Conservation (phyloP, 2,329 filamentous ascomycete species). For the Chaetomium olivaceum region DNA sequence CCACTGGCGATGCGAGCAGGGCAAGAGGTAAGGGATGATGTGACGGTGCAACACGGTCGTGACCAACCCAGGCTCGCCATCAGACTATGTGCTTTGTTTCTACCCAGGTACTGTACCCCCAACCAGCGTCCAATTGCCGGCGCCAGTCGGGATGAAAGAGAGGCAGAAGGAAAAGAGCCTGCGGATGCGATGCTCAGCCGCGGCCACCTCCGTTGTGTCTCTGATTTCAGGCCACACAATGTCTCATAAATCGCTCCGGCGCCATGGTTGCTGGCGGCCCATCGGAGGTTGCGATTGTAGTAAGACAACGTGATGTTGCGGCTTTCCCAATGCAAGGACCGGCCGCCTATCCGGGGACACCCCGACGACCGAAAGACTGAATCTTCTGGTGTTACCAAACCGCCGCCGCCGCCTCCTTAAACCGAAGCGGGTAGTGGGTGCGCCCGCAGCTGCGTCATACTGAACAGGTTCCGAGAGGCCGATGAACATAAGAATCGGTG, state of each 20-base stretch:
- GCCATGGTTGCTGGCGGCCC: slow-evolving; percentile 1
- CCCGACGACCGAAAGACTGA: not conserved
- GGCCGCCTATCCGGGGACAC: not conserved
- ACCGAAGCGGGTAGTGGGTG: not conserved
- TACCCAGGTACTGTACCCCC: slow-evolving; percentile 14
- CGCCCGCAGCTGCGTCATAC: not conserved
- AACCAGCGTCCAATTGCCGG: slow-evolving; percentile 11
- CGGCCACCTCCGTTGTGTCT: slow-evolving; percentile 17
- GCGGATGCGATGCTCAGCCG: slow-evolving; percentile 16
- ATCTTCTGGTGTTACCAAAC: slow-evolving; percentile 11
- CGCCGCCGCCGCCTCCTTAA: not conserved
- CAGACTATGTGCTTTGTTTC: not conserved
- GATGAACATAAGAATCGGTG: not conserved
- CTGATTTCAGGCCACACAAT: slow-evolving; percentile 17
- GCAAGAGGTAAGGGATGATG: slow-evolving; percentile 9
- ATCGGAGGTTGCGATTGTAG: not conserved
- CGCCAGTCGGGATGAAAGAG: slow-evolving; percentile 9
- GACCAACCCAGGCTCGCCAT: slow-evolving; percentile 2
- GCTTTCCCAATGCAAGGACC: not conserved
- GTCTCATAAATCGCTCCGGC: slow-evolving; percentile 18
- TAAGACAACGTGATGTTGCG: not conserved
- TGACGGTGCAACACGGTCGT: slow-evolving; percentile 12
- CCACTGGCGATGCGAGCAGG: not conserved
- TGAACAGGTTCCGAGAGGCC: not conserved
- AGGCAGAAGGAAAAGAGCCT: slow-evolving; percentile 2